phyloP scores from a whole-genome alignment of 2,329 filamentous ascomycete genomes.

The Sporothrix curviconia region DNA sequence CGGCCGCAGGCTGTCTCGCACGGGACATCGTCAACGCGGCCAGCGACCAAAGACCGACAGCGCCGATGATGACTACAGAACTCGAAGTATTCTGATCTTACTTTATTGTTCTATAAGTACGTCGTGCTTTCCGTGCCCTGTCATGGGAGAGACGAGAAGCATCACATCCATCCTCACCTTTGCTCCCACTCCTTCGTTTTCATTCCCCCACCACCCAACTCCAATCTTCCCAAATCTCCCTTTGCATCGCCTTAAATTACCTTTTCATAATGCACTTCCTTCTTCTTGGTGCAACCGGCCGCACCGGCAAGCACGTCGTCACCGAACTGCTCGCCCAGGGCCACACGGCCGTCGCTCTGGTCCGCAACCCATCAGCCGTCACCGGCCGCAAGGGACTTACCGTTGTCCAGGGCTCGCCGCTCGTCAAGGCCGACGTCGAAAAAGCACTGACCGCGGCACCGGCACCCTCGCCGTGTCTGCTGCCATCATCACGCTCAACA shows the following conservation, averaged over 20 bases:
- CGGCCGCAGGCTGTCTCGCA: no score
- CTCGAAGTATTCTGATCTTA: no score
- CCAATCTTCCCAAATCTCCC: background rate
- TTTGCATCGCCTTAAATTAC: no score
- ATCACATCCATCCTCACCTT: no score
- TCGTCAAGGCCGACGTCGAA: slow-evolving; percentile 30
- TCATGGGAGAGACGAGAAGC: no score
- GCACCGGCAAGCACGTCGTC: background rate
- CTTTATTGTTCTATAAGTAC: no score
- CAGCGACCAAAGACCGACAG: no score
- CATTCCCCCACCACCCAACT: no score
- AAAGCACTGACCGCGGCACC: slow-evolving; percentile 24
- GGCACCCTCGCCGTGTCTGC: slow-evolving; percentile 22
- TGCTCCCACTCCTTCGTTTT: no score
- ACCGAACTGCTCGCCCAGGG: background rate
- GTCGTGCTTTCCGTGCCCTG: no score
- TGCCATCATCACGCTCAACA: slow-evolving; percentile 35
- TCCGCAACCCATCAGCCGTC: slow-evolving; percentile 28
- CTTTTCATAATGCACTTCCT: background rate
- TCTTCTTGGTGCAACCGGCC: background rate
- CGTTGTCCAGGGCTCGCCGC: slow-evolving; percentile 29
- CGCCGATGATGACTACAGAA: background rate
- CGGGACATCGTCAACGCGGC: no score
- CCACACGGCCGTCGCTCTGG: slow-evolving; percentile 11
- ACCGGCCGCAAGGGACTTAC: slow-evolving; percentile 26